Percentiles rank a stretch among this genome's conserved stretches.
These are phyloP conservation scores for Stentor roeselii DNA, from an alignment of 73 alveolate species.

Conservation along the genomic window DNA sequence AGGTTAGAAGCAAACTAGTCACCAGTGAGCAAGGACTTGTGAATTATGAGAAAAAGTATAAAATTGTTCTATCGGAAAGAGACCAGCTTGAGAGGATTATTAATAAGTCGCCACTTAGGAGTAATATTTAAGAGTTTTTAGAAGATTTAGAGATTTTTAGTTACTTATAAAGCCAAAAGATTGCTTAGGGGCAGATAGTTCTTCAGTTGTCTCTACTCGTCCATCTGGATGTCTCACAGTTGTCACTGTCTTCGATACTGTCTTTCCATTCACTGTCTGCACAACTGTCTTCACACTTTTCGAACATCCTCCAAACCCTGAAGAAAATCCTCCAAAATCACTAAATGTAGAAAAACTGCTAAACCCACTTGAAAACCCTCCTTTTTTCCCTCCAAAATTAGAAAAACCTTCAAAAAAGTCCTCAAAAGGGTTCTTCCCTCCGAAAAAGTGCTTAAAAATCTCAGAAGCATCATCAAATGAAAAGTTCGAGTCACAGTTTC, in stretches of 20 bases:
- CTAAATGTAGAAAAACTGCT: neutral
- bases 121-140: no score
- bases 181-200: no score
- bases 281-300: neutral
- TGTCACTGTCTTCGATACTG: neutral
- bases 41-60: neutral
- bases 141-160: no score
- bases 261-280: neutral
- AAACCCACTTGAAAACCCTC: neutral
- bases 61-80: neutral
- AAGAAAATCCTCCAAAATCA: neutral
- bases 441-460: neutral
- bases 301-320: neutral
- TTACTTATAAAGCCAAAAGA: no score
- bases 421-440: neutral
- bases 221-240: neutral
- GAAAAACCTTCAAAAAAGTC: neutral
- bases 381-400: neutral
- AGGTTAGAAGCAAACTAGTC: neutral
- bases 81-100: neutral
- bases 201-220: no score
- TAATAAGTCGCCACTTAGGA: no score
- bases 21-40: neutral
- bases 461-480: neutral
- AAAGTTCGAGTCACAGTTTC: conserved; percentile 44